Percentiles rank a stretch among this genome's conserved stretches.
Conservation (phyloP, 2,329 filamentous ascomycete genomes). For the Cladosporium cucumerinum region DNA sequence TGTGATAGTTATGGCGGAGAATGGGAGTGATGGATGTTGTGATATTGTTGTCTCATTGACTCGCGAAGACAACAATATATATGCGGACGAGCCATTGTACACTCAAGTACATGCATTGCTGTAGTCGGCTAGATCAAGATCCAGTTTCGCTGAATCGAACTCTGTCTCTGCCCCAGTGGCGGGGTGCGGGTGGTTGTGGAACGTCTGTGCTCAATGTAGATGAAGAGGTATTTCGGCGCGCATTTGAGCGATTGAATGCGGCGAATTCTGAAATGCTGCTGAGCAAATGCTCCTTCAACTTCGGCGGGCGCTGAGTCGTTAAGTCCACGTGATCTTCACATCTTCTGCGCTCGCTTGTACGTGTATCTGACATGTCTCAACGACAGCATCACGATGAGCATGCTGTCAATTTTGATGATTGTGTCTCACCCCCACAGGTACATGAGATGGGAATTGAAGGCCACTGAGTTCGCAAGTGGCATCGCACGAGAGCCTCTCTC, state of each 20-base stretch:
- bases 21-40: not conserved
- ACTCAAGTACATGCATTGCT: not conserved
- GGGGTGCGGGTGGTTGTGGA: slow-evolving; percentile 5
- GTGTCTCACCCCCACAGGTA: too few species aligned
- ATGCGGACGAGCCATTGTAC: not conserved
- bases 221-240: slow-evolving; percentile 2
- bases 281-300: not conserved
- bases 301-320: not conserved
- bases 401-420: too few species aligned
- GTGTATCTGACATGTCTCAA: not conserved
- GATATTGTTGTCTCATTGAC: not conserved
- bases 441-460: not conserved
- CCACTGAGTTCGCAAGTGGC: not conserved
- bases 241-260: slow-evolving; percentile 1
- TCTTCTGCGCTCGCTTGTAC: not conserved
- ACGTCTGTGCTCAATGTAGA: slow-evolving; percentile 3
- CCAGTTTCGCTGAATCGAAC: slow-evolving; percentile 5
- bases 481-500: not conserved
- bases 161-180: slow-evolving; percentile 3
- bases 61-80: not conserved
- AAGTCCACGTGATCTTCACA: not conserved
- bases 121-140: not conserved
- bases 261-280: not conserved
- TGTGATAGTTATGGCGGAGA: not conserved
- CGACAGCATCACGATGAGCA: too few species aligned